Evolutionary conservation across 495 filamentous ascomycete species (phyloP), one percentile per base, ranked within the genome.

Genomic region (Penicillium ucsense): DNA sequence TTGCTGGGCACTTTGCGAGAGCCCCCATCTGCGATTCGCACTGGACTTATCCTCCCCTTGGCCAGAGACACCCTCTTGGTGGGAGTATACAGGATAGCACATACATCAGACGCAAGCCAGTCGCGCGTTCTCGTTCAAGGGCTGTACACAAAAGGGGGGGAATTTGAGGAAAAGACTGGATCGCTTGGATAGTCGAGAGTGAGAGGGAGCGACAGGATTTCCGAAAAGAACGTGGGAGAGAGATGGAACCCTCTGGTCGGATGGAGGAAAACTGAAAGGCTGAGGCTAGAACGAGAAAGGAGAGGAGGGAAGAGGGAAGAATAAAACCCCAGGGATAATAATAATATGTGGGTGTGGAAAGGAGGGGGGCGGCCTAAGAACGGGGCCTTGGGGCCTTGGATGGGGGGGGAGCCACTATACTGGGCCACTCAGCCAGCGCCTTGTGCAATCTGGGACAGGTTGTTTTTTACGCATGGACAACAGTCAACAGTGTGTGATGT

Each of bases 181-280:
- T 27, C 51, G 48, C 39, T 38, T 37, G 43, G 55, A 36, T 55
- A 12, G 20, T 47, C 28, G 50, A 62, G 60, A 59, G 20, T 20
- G 20, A 20, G 20, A 20, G 20, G 20, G 64, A 66, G 54, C 47
- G 62, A 53, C 47, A 43, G 47, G 48, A 48, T 60, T 62, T 62
- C 60, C 62, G 43, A 47, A 73, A 73, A 46, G 70, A 72, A 59
- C 50, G 70, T 72, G 55, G 47, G 55, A 61, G 63, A 73, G 70
- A 70, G 68, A 67, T 59, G 49, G 53, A 59, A 59, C 66, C 54
- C 67, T 71, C 67, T 55, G 67, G 67, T 72, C 67, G 66, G 67
- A 68, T 57, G 57, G 61, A 63, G 68, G 67, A 58, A 56, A 61
- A 59, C 57, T 45, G 44, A 39, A 41, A 46, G 46, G 49, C 44